Base-by-base conservation (phyloP, 345 rosid species). In the Brassica nigra region DNA sequence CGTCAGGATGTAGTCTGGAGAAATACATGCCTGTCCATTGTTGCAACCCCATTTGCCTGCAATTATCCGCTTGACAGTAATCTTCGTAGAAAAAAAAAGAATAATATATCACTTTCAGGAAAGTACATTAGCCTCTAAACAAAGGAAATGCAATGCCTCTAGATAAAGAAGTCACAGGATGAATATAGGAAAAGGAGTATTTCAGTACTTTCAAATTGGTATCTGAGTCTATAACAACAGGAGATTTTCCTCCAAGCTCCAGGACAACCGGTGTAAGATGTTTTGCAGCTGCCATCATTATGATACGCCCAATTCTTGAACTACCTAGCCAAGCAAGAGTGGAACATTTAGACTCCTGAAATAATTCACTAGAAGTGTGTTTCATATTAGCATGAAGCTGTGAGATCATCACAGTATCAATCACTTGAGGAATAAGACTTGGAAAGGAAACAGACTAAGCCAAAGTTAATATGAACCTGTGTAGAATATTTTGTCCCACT, bases 221-320 rank as follows among this genome's bases (percentile, higher is more conserved):
- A 71, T 76, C 86, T 1, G 93, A 86, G 87, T 92, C 99, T 70
- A 95, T 83, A 33, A 95, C 87, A 64, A 85, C 97, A 9, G 99
- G 98, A 79, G 83, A 86, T 81, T 95, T 95, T 77, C 99, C 98
- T 81, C 99, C 99, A 55, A 95, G 97, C 87, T 95, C 99, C 81
- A 95, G 80, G 37, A 88, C 62, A 73, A 95, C 98, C 0, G 99
- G 99, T 52, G 99, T 95, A 20, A 95, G 93, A 86, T 93, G 91
- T 86, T 89, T 95, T 8, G 98, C 97, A 68, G 99, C 99, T 75
- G 99, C 98, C 8, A 90, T 82, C 98, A 93, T 90, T 82, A 95
- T 88, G 80, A 93, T 83, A 34, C 94, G 97, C 31, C 83, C 99
- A 66, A 90, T 82, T 86, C 74, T 88, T 58, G 86, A 88, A 84